These are phyloP conservation scores for Dillenia suffruticosa DNA, from an alignment of 164 flowering plant species.

Conservation along the genomic window DNA sequence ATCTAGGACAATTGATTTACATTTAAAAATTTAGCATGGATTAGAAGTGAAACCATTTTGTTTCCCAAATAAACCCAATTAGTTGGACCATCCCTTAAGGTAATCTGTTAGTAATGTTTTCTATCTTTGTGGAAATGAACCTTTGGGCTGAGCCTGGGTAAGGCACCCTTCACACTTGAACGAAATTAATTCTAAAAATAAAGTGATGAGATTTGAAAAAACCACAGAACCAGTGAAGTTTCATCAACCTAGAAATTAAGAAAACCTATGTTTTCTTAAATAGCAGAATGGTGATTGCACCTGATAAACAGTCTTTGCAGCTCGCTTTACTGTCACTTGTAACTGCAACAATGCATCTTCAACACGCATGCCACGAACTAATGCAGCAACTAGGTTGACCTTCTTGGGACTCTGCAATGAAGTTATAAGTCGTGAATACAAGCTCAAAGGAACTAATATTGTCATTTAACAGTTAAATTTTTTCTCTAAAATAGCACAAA, in stretches of 20 bases:
- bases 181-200: neutral
- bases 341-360: slow-evolving; percentile 95
- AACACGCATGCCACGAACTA: slow-evolving; percentile 98
- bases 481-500: too few relatives aligned
- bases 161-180: too few relatives aligned
- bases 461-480: too few relatives aligned
- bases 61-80: neutral
- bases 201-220: neutral
- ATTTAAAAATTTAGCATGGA: too few relatives aligned
- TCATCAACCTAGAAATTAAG: too few relatives aligned
- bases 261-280: neutral
- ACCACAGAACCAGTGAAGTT: neutral
- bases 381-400: slow-evolving; percentile 87
- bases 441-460: neutral
- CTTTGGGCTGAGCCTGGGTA: too few relatives aligned
- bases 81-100: too few relatives aligned
- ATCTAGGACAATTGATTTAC: too few relatives aligned
- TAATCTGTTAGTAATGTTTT: too few relatives aligned
- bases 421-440: neutral
- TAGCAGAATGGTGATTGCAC: slow-evolving; percentile 22
- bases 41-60: too few relatives aligned
- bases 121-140: too few relatives aligned
- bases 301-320: slow-evolving; percentile 89
- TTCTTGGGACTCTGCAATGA: slow-evolving; percentile 90
- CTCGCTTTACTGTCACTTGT: slow-evolving; percentile 87